Percentiles rank a stretch among this genome's conserved stretches.
These are phyloP conservation scores for Hyaloscypha finlandica DNA, from an alignment of 495 filamentous ascomycete species.

Conservation along the genomic window DNA sequence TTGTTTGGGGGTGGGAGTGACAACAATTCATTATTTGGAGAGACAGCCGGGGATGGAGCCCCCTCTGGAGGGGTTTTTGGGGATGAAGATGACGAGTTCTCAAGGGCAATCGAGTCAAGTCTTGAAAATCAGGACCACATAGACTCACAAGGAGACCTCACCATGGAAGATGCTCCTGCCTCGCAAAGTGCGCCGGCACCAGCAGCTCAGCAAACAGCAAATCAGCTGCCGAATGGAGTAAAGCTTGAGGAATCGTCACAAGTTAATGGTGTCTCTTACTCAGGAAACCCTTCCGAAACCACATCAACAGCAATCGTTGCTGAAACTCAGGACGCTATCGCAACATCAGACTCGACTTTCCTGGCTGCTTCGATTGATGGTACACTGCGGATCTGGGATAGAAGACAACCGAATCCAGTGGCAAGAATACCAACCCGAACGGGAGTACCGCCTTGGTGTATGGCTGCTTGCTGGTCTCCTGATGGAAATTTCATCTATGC, in stretches of 20 bases:
- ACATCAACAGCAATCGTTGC: conserved; percentile 33
- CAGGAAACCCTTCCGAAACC: conserved; percentile 43
- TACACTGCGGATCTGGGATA: conserved; percentile 88
- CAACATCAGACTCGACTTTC: conserved; percentile 69
- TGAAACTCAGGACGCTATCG: conserved; percentile 36
- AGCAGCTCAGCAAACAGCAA: background rate
- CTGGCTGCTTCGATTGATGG: conserved; percentile 87
- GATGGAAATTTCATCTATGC: conserved; percentile 96
- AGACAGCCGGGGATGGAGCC: conserved; percentile 58
- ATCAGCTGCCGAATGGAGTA: conserved; percentile 32
- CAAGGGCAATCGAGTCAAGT: conserved; percentile 71
- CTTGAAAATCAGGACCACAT: conserved; percentile 48
- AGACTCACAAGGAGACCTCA: conserved; percentile 40
- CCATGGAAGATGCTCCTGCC: conserved; percentile 33
- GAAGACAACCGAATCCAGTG: conserved; percentile 72
- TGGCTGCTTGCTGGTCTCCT: conserved; percentile 96
- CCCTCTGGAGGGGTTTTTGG: conserved; percentile 62
- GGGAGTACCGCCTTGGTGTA: conserved; percentile 92
- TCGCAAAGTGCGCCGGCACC: conserved; percentile 7
- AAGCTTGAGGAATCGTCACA: conserved; percentile 40
- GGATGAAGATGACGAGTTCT: conserved; percentile 88
- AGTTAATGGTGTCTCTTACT: conserved; percentile 55
- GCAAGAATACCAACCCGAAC: conserved; percentile 71
- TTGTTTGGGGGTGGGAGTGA: conserved; percentile 68
- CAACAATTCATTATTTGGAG: conserved; percentile 53